Percentiles rank a stretch among this genome's conserved stretches.
These are phyloP conservation scores for Talaromyces thailandensis DNA, from an alignment of 495 filamentous ascomycete genomes.

Conservation along the genomic window DNA sequence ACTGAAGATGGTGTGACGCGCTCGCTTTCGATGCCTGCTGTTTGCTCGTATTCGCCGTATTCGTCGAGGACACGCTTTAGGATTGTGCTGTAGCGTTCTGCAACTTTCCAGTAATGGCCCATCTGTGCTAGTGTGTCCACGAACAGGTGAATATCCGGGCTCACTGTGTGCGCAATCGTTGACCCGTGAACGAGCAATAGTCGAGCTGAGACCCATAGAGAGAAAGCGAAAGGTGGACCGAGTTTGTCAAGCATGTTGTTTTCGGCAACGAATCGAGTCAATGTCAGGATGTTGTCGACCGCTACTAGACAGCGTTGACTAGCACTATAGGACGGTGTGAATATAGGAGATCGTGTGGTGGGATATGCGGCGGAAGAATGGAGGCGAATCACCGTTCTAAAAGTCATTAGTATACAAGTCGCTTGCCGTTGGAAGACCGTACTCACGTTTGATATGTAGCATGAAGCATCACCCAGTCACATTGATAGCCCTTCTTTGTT, in stretches of 20 bases:
- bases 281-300: conserved; percentile 72
- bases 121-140: conserved; percentile 72
- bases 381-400: conserved; percentile 73
- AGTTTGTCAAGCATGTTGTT: conserved; percentile 69
- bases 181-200: conserved; percentile 79
- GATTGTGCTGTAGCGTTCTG: conserved; percentile 70
- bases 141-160: conserved; percentile 66
- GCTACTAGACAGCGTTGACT: conserved; percentile 71
- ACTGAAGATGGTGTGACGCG: conserved; percentile 73
- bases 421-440: not conserved
- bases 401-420: conserved; percentile 16
- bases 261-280: conserved; percentile 63
- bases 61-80: conserved; percentile 78
- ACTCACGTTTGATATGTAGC: conserved; percentile 63
- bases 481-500: conserved; percentile 57
- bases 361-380: conserved; percentile 92
- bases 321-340: conserved; percentile 75
- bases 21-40: conserved; percentile 45
- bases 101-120: conserved; percentile 77
- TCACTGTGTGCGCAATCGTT: conserved; percentile 73
- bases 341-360: conserved; percentile 74
- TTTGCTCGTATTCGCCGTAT: conserved; percentile 65
- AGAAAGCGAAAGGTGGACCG: conserved; percentile 82
- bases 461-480: conserved; percentile 86
- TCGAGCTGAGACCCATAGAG: conserved; percentile 84